phyloP scores from a whole-genome alignment of 768 basidiomycete genomes.

The Crassisporium funariophilum region DNA sequence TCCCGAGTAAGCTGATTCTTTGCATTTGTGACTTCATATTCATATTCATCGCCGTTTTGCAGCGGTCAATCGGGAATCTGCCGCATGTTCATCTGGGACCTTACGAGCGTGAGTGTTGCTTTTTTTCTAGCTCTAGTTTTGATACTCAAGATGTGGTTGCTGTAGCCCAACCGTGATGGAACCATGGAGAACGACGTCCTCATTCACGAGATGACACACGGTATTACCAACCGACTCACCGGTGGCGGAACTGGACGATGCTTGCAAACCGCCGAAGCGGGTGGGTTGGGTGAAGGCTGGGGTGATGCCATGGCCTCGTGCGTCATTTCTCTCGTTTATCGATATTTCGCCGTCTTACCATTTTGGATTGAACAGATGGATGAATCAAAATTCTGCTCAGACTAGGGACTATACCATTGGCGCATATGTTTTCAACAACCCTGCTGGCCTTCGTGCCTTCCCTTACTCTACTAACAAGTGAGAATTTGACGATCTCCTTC shows the following conservation, averaged over 20 bases:
- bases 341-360: neutral
- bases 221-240: slow-evolving; percentile 52
- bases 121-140: slow-evolving; percentile 13
- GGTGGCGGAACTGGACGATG: slow-evolving; percentile 62
- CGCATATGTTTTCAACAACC: slow-evolving; percentile 52
- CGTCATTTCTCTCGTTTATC: slow-evolving; percentile 4
- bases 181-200: slow-evolving; percentile 64
- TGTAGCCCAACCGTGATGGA: too few species aligned
- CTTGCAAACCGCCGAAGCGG: slow-evolving; percentile 63
- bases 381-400: slow-evolving; percentile 41
- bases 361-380: slow-evolving; percentile 34
- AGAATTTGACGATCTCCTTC: slow-evolving; percentile 19
- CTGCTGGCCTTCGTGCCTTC: slow-evolving; percentile 55
- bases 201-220: slow-evolving; percentile 55
- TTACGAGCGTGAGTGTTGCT: slow-evolving; percentile 26
- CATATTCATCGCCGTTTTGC: slow-evolving; percentile 9
- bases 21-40: slow-evolving; percentile 4
- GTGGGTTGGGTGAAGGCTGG: slow-evolving; percentile 64
- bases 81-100: slow-evolving; percentile 40
- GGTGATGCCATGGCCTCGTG: slow-evolving; percentile 55
- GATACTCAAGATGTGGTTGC: slow-evolving; percentile 49
- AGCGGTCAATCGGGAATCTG: slow-evolving; percentile 33
- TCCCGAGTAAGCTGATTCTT: neutral
- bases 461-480: slow-evolving; percentile 57
- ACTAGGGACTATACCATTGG: slow-evolving; percentile 47